Conservation (phyloP, 2,329 filamentous ascomycete genomes). For the Colletotrichum incanum region DNA sequence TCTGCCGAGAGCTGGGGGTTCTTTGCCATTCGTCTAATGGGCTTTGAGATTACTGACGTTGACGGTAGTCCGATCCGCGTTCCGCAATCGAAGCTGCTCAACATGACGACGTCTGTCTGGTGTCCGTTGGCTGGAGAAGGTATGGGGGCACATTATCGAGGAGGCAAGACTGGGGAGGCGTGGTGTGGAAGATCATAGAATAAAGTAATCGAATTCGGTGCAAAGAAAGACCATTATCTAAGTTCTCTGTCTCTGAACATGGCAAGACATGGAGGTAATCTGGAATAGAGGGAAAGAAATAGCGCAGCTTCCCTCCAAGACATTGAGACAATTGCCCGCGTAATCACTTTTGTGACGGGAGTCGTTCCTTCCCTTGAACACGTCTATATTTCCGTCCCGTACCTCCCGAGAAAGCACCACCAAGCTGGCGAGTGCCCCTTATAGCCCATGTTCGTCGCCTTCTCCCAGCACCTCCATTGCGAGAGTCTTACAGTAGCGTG, state of each 20-base stretch:
- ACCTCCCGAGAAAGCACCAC: background rate
- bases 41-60: conserved; percentile 44
- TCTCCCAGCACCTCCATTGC: background rate
- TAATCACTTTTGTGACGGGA: background rate
- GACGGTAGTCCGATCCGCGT: conserved; percentile 25
- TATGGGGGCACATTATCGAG: background rate
- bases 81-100: background rate
- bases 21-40: conserved; percentile 45
- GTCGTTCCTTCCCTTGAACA: no score
- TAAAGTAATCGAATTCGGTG: background rate
- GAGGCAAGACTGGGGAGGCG: background rate
- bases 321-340: background rate
- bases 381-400: background rate
- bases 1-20: conserved; percentile 58
- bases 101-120: background rate
- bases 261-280: background rate
- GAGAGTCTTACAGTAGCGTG: background rate
- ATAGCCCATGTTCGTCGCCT: background rate
- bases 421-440: background rate
- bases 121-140: background rate
- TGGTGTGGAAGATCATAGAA: background rate
- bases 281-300: background rate
- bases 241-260: background rate
- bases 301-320: background rate
- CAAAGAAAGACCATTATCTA: background rate